Evolutionary conservation across 2,329 filamentous ascomycete genomes (phyloP).

Genomic region (Aspergillus aculeatus): DNA sequence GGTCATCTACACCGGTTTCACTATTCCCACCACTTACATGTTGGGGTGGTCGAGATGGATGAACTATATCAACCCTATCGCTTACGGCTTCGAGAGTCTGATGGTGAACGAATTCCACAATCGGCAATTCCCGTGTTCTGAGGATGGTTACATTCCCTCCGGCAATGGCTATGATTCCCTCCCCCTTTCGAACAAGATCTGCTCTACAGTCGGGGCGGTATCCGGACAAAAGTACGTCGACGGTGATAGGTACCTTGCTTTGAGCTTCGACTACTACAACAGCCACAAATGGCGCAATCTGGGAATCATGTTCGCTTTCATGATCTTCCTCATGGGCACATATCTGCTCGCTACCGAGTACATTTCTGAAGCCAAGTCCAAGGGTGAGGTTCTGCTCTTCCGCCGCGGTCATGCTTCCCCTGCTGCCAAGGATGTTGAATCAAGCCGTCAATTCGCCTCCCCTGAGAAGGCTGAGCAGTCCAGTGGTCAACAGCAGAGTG

Average conservation of each 20-base stretch:
- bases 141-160: conserved; percentile 41
- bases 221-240: conserved; percentile 53
- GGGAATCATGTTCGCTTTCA: conserved; percentile 66
- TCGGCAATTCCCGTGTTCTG: conserved; percentile 56
- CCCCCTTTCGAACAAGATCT: conserved; percentile 48
- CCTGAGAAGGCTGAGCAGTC: conserved; percentile 36
- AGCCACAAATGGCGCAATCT: conserved; percentile 67
- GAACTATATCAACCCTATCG: conserved; percentile 75
- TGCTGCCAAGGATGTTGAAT: conserved; percentile 30
- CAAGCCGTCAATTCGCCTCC: conserved; percentile 21
- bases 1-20: conserved; percentile 52
- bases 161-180: conserved; percentile 40
- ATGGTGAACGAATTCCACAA: conserved; percentile 79
- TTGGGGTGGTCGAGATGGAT: conserved; percentile 80
- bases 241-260: conserved; percentile 58
- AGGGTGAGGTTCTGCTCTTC: conserved; percentile 75
- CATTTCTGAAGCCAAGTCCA: conserved; percentile 65
- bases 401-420: conserved; percentile 63
- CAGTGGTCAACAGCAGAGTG: conserved; percentile 20
- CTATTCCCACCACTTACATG: conserved; percentile 59
- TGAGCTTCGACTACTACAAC: conserved; percentile 58
- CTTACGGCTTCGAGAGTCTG: conserved; percentile 76
- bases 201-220: conserved; percentile 59
- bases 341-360: conserved; percentile 68
- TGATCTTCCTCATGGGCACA: conserved; percentile 58